Percentiles rank a stretch among this genome's conserved stretches.
Evolutionary conservation across 2,329 filamentous ascomycete species (phyloP).

Genomic region (Microsporum audouinii): DNA sequence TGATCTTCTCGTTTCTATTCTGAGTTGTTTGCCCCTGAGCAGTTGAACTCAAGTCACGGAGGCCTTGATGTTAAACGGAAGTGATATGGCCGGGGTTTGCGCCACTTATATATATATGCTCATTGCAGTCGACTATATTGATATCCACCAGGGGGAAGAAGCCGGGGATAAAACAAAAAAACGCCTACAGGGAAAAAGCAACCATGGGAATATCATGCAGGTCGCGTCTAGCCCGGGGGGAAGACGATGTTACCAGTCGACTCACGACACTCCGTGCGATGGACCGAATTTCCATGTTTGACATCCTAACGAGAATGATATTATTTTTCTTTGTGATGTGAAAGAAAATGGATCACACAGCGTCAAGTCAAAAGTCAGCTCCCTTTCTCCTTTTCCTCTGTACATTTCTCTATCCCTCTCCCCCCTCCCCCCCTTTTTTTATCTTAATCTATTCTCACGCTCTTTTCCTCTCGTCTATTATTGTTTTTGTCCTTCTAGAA

Average conservation of each 20-base stretch:
- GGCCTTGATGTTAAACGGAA: background rate
- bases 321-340: background rate
- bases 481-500: background rate
- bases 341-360: slow-evolving; percentile 3
- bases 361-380: background rate
- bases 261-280: background rate
- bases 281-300: background rate
- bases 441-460: background rate
- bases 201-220: background rate
- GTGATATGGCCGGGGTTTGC: background rate
- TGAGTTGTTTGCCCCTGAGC: background rate
- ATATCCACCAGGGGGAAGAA: background rate
- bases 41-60: background rate
- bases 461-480: background rate
- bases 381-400: background rate
- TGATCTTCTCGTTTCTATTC: background rate
- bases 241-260: background rate
- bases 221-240: background rate
- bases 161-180: background rate
- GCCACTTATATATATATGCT: background rate
- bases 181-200: background rate
- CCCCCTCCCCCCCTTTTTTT: background rate
- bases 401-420: background rate
- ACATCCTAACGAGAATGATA: background rate
- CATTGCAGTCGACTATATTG: background rate